phyloP scores from a whole-genome alignment of 2,329 filamentous ascomycete genomes.

The Fusarium xylarioides region DNA sequence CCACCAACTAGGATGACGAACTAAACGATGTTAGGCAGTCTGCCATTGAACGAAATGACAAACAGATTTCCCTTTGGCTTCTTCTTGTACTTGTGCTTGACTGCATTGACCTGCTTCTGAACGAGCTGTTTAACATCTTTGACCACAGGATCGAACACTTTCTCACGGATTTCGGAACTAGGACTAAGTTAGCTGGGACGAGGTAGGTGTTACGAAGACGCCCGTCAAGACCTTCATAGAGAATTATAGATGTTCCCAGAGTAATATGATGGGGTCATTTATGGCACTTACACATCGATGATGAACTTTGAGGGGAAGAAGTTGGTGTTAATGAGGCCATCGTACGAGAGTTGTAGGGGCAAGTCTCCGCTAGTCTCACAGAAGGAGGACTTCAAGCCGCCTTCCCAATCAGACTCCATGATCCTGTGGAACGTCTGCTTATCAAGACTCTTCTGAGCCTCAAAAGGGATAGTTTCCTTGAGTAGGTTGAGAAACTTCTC shows the following conservation, averaged over 20 bases:
- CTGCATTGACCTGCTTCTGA: constrained; percentile 39
- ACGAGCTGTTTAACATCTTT: constrained; percentile 40
- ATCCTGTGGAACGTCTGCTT: constrained; percentile 5
- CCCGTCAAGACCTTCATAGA: no score
- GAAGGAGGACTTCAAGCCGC: constrained; percentile 44
- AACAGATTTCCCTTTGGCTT: constrained; percentile 41
- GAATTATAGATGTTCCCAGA: no score
- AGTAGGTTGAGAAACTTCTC: constrained; percentile 47
- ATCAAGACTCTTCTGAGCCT: constrained; percentile 20
- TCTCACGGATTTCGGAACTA: neutral
- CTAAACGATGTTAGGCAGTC: constrained; percentile 30
- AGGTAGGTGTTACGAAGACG: neutral
- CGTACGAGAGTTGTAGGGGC: constrained; percentile 14
- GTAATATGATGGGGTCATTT: neutral
- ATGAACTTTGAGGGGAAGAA: constrained; percentile 1
- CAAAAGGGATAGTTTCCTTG: constrained; percentile 29
- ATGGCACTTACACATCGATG: constrained; percentile 11
- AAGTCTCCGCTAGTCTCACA: constrained; percentile 4
- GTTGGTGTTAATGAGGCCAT: neutral
- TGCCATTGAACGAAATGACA: neutral
- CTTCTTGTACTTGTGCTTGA: constrained; percentile 29
- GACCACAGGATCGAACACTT: constrained; percentile 41
- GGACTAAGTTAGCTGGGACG: neutral
- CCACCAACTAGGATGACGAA: constrained; percentile 53
- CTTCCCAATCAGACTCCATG: constrained; percentile 43